These are phyloP conservation scores for Aspergillus amoenus DNA, from an alignment of 2,329 filamentous ascomycete genomes.

Conservation along the genomic window DNA sequence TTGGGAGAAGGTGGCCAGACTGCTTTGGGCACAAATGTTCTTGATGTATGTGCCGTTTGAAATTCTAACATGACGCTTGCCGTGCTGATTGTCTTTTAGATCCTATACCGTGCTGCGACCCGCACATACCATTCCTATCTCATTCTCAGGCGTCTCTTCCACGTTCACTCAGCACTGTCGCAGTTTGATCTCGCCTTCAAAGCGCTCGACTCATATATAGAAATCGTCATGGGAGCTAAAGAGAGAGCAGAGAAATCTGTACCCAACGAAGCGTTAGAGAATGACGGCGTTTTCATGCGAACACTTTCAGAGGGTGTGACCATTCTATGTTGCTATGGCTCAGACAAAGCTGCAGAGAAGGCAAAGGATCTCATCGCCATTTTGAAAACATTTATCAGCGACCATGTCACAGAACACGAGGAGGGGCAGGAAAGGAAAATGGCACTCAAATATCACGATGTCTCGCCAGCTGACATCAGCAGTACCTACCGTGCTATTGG, in stretches of 20 bases:
- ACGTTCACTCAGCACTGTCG: slow-evolving; percentile 79
- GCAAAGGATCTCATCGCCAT: slow-evolving; percentile 69
- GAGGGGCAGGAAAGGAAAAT: slow-evolving; percentile 23
- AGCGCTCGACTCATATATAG: slow-evolving; percentile 87
- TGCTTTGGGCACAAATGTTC: slow-evolving; percentile 69
- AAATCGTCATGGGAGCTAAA: slow-evolving; percentile 82
- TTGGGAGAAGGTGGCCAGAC: slow-evolving; percentile 79
- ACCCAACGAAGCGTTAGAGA: slow-evolving; percentile 69
- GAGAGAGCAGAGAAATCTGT: slow-evolving; percentile 73
- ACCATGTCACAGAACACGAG: slow-evolving; percentile 45
- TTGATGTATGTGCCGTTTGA: slow-evolving; percentile 56
- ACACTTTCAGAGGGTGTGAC: slow-evolving; percentile 79
- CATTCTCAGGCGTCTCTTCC: slow-evolving; percentile 82
- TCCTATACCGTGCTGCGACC: slow-evolving; percentile 83
- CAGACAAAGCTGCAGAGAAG: slow-evolving; percentile 71
- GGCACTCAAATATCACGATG: slow-evolving; percentile 23
- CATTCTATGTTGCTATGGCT: slow-evolving; percentile 79
- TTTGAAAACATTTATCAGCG: slow-evolving; percentile 73
- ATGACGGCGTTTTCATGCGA: slow-evolving; percentile 71
- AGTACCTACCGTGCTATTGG: slow-evolving; percentile 82
- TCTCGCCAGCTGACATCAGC: slow-evolving; percentile 64
- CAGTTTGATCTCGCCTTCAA: slow-evolving; percentile 92
- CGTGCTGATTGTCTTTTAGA: slow-evolving; percentile 46
- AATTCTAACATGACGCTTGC: background rate
- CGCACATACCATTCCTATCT: slow-evolving; percentile 95